phyloP scores from a whole-genome alignment of 371 early-diverging fungal species.

The Funneliformis caledonium region DNA sequence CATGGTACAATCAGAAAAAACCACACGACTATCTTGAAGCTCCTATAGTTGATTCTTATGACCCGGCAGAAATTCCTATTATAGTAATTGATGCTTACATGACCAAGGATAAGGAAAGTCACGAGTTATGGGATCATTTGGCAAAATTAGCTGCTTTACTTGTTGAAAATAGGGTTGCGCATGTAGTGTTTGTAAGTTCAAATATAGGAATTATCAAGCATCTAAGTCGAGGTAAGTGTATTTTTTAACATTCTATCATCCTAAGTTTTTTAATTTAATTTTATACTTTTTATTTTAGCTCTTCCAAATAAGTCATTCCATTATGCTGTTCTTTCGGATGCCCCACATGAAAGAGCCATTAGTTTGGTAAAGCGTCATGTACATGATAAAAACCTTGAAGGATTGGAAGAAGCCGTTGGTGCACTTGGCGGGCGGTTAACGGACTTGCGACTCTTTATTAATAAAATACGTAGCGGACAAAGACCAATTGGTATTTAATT shows the following conservation, averaged over 20 bases:
- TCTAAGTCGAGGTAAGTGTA: conserved; percentile 63
- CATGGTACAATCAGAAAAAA: conserved; percentile 31
- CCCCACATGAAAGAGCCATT: conserved; percentile 66
- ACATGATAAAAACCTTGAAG: conserved; percentile 51
- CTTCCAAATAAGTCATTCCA: conserved; percentile 81
- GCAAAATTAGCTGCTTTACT: conserved; percentile 79
- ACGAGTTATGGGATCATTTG: conserved; percentile 69
- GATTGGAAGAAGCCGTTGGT: conserved; percentile 59
- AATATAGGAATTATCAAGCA: conserved; percentile 75
- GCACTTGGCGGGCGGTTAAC: conserved; percentile 89
- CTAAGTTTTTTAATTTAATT: background rate
- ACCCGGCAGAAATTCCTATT: conserved; percentile 74
- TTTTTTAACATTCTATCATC: background rate
- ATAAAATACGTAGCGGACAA: conserved; percentile 82
- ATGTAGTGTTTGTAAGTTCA: conserved; percentile 88
- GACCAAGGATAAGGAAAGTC: conserved; percentile 67
- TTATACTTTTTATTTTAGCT: conserved; percentile 47
- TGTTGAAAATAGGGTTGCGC: conserved; percentile 81
- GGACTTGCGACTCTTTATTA: conserved; percentile 84
- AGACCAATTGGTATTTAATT: conserved; percentile 55
- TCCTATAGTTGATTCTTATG: conserved; percentile 44
- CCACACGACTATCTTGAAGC: conserved; percentile 30
- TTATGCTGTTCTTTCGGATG: conserved; percentile 70
- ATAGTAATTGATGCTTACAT: conserved; percentile 86
- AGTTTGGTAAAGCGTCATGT: conserved; percentile 66